Conservation (phyloP, 179 eudicot species). For the Beta lomatogona region DNA sequence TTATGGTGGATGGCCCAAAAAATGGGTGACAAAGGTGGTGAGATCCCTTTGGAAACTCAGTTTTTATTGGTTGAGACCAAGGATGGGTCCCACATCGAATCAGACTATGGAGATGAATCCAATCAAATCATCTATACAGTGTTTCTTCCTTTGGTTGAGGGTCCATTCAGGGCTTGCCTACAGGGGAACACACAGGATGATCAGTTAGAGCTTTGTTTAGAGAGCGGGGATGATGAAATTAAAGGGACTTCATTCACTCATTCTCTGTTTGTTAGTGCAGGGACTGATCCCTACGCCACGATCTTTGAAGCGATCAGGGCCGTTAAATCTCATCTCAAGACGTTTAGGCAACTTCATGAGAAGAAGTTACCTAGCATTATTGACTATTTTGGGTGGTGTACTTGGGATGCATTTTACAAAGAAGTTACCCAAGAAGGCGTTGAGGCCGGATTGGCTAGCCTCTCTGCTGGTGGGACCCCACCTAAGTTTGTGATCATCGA, state of each 20-base stretch:
- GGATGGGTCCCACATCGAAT: conserved; percentile 54
- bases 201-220: conserved; percentile 69
- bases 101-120: conserved; percentile 41
- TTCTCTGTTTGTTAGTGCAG: conserved; percentile 57
- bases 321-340: conserved; percentile 69
- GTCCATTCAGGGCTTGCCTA: conserved; percentile 76
- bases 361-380: conserved; percentile 74
- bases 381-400: conserved; percentile 97
- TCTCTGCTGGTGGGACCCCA: conserved; percentile 61
- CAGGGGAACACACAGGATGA: conserved; percentile 76
- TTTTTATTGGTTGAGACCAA: conserved; percentile 74
- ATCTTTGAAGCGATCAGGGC: conserved; percentile 62
- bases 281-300: conserved; percentile 71
- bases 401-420: conserved; percentile 97
- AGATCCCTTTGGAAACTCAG: conserved; percentile 92
- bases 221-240: conserved; percentile 73
- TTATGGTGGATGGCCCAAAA: conserved; percentile 99
- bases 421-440: conserved; percentile 94
- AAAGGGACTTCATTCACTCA: conserved; percentile 50
- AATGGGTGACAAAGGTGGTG: conserved; percentile 76
- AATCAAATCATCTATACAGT: conserved; percentile 55
- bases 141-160: conserved; percentile 81
- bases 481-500: conserved; percentile 89
- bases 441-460: conserved; percentile 75
- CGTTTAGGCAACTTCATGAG: conserved; percentile 71